Evolutionary conservation across 2,329 filamentous ascomycete genomes (phyloP), one percentile per base, ranked within the genome.

Genomic region (Aspergillus fijiensis): DNA sequence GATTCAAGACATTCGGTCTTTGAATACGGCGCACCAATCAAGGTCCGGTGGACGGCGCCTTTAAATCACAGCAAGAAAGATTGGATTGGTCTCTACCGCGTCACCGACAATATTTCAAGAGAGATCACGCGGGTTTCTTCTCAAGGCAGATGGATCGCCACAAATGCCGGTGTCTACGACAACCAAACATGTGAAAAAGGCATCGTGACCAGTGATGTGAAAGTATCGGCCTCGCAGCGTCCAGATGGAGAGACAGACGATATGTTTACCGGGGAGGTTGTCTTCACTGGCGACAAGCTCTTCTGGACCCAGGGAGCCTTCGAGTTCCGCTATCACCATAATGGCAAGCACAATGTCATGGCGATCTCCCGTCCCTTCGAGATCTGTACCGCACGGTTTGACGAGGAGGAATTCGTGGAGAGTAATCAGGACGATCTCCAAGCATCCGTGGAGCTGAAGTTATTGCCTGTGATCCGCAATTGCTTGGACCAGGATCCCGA

Each of bases 251-350:
- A 76, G 51, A 80, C 82, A 2, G 83, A 83, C 3, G 78, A 90
- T 59, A 82, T 88, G 65, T 84, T 91, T 4, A 83, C 85, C 12
- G 95, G 95, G 49, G 92, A 96, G 73, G 88, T 98, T 70, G 77
- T 91, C 12, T 98, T 99, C 72, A 82, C 88, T 10, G 93, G 95
- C 51, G 93, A 98, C 79, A 96, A 96, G 78, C 84, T 97, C 2
- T 99, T 92, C 89, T 99, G 95, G 95, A 96, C 90, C 0, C 90
- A 94, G 62, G 95, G 95, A 57, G 90, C 96, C 3, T 99, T 96
- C 71, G 95, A 99, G 72, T 96, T 99, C 80, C 88, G 95, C 47
- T 97, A 97, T 77, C 95, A 99, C 77, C 95, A 99, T 76, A 89
- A 91, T 67, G 92, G 92, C 58, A 90, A 89, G 69, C 92, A 99